Evolutionary conservation across 208 protist species (phyloP).

Genomic region (Trypanosoma caninum): DNA sequence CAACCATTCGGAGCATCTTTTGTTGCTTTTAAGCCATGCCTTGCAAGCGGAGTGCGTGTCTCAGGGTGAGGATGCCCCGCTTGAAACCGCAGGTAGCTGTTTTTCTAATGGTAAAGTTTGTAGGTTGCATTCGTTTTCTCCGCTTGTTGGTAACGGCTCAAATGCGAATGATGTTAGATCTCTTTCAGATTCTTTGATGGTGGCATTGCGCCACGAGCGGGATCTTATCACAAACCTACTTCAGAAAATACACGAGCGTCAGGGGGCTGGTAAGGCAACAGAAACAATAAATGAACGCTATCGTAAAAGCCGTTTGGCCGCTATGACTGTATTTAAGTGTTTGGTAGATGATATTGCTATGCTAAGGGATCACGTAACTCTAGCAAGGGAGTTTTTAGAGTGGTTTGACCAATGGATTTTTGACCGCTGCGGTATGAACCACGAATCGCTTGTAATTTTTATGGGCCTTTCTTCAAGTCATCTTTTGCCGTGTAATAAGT

Average conservation of each 20-base stretch:
- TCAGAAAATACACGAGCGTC: slow-evolving; percentile 50
- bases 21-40: slow-evolving; percentile 62
- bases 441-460: slow-evolving; percentile 50
- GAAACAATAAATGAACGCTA: slow-evolving; percentile 40
- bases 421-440: slow-evolving; percentile 45
- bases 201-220: slow-evolving; percentile 48
- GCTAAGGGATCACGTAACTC: slow-evolving; percentile 48
- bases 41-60: slow-evolving; percentile 37
- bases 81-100: neutral
- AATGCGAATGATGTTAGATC: slow-evolving; percentile 12
- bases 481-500: slow-evolving; percentile 24
- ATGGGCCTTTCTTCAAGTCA: slow-evolving; percentile 32
- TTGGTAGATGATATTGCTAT: slow-evolving; percentile 74
- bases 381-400: slow-evolving; percentile 44
- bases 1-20: slow-evolving; percentile 78
- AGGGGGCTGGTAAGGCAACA: slow-evolving; percentile 34
- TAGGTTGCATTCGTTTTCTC: neutral
- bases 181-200: slow-evolving; percentile 36
- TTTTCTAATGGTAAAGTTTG: neutral
- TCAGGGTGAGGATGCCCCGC: neutral
- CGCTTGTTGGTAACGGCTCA: neutral
- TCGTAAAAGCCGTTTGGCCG: slow-evolving; percentile 46
- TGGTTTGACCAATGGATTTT: slow-evolving; percentile 74
- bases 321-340: slow-evolving; percentile 73
- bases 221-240: slow-evolving; percentile 62